phyloP scores from a whole-genome alignment of 176 grass and related monocot genomes.

The Elaeis guineensis region DNA sequence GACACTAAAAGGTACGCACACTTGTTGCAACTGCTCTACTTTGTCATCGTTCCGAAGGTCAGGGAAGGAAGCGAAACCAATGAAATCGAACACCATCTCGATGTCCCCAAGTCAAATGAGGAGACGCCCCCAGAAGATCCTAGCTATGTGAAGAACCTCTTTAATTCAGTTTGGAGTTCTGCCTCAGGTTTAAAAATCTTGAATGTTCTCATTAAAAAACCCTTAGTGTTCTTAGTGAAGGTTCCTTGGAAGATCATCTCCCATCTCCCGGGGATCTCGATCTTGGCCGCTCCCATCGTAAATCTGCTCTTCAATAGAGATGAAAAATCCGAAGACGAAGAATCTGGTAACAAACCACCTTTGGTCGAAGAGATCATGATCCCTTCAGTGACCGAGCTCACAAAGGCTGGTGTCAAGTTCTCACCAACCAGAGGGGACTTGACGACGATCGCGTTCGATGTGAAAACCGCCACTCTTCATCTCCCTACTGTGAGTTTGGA shows the following conservation, averaged over 20 bases:
- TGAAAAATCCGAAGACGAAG: slow-evolving; percentile 12
- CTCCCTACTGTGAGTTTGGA: slow-evolving; percentile 58
- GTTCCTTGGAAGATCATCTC: slow-evolving; percentile 79
- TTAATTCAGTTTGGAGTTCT: slow-evolving; percentile 29
- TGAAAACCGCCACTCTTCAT: slow-evolving; percentile 41
- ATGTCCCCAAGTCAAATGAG: background rate
- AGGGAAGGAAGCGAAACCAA: slow-evolving; percentile 29
- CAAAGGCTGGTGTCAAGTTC: slow-evolving; percentile 44
- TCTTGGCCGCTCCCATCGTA: slow-evolving; percentile 41
- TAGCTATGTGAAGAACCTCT: slow-evolving; percentile 40
- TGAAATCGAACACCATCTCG: slow-evolving; percentile 43
- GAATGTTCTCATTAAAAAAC: slow-evolving; percentile 32
- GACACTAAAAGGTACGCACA: slow-evolving; percentile 45
- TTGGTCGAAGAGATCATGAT: slow-evolving; percentile 90
- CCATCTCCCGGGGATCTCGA: slow-evolving; percentile 50
- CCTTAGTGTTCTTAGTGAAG: slow-evolving; percentile 36
- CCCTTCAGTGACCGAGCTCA: slow-evolving; percentile 60
- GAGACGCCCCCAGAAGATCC: slow-evolving; percentile 4
- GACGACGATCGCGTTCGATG: slow-evolving; percentile 46
- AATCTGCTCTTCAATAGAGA: slow-evolving; percentile 30
- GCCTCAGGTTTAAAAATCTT: slow-evolving; percentile 35
- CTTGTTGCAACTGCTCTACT: slow-evolving; percentile 69
- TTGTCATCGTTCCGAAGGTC: slow-evolving; percentile 40
- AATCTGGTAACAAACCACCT: slow-evolving; percentile 37
- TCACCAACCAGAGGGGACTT: slow-evolving; percentile 44